These are phyloP conservation scores for Nakazawaea anatomiae DNA, from an alignment of 805 yeast genomes.

Conservation along the genomic window DNA sequence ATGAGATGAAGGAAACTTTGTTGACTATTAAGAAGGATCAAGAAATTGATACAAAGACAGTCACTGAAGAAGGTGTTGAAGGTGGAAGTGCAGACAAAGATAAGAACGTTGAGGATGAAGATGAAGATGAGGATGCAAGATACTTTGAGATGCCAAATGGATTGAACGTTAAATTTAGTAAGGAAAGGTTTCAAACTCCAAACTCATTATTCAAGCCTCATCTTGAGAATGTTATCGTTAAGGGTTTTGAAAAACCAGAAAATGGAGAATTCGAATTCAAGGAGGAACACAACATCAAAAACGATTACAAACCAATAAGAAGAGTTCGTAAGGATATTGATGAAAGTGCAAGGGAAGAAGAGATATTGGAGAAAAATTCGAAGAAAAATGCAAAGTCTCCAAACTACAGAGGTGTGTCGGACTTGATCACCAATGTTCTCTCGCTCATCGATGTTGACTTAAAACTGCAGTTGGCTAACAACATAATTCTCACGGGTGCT, in stretches of 20 bases:
- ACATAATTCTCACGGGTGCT: slow-evolving; percentile 84
- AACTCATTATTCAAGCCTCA: slow-evolving; percentile 71
- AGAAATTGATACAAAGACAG: not conserved
- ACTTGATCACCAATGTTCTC: slow-evolving; percentile 50
- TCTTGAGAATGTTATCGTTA: slow-evolving; percentile 24
- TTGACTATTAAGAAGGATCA: slow-evolving; percentile 33
- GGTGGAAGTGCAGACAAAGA: slow-evolving; percentile 16
- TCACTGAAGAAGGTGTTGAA: slow-evolving; percentile 20
- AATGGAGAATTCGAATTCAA: slow-evolving; percentile 44
- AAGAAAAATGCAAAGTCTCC: slow-evolving; percentile 14
- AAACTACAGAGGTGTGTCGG: slow-evolving; percentile 42
- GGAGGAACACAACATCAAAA: slow-evolving; percentile 10
- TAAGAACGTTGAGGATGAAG: slow-evolving; percentile 1
- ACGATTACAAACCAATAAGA: slow-evolving; percentile 12
- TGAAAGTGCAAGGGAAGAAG: not conserved
- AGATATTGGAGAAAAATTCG: not conserved
- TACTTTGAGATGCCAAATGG: slow-evolving; percentile 77
- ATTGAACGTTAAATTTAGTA: slow-evolving; percentile 52
- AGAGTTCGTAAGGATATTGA: slow-evolving; percentile 11
- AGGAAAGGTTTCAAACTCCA: slow-evolving; percentile 57
- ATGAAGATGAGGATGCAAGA: slow-evolving; percentile 28
- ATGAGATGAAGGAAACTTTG: slow-evolving; percentile 73
- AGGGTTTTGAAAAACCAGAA: slow-evolving; percentile 31
- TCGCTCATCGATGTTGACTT: slow-evolving; percentile 71
- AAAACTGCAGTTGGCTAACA: slow-evolving; percentile 82